phyloP scores from a whole-genome alignment of 192 early-diverging fungal genomes.

The Backusella luteola region DNA sequence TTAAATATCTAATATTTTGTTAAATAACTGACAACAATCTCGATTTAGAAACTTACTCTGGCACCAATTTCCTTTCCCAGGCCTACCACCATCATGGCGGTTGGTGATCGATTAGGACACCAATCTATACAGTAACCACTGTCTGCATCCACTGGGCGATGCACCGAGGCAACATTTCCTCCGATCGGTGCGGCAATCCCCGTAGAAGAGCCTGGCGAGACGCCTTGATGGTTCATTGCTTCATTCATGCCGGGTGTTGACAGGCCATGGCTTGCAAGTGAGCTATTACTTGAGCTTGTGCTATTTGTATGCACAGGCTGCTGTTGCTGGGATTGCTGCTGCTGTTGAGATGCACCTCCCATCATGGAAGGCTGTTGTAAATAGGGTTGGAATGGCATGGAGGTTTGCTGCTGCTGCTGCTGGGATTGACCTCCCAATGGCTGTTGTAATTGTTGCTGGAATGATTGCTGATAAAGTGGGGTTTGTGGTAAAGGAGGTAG shows the following conservation, averaged over 20 bases:
- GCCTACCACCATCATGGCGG: conserved; percentile 82
- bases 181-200: neutral
- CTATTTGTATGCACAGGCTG: conserved; percentile 18
- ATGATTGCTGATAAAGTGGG: neutral
- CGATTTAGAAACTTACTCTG: conserved; percentile 42
- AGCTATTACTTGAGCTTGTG: conserved; percentile 19
- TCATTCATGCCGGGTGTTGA: conserved; percentile 1
- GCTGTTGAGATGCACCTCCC: neutral
- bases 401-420: neutral
- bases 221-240: conserved; percentile 2
- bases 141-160: conserved; percentile 59
- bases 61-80: conserved; percentile 79
- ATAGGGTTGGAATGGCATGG: neutral
- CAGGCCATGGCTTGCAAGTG: conserved; percentile 13
- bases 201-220: conserved; percentile 13
- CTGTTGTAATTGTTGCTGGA: conserved; percentile 6
- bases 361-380: neutral
- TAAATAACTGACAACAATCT: neutral
- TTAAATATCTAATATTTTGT: conserved; percentile 48
- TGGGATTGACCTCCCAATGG: neutral
- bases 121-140: conserved; percentile 83
- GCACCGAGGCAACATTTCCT: conserved; percentile 26
- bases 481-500: neutral
- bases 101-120: conserved; percentile 78
- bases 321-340: neutral